Evolutionary conservation across 768 basidiomycete species (phyloP).

Genomic region (Auriscalpium vulgare): DNA sequence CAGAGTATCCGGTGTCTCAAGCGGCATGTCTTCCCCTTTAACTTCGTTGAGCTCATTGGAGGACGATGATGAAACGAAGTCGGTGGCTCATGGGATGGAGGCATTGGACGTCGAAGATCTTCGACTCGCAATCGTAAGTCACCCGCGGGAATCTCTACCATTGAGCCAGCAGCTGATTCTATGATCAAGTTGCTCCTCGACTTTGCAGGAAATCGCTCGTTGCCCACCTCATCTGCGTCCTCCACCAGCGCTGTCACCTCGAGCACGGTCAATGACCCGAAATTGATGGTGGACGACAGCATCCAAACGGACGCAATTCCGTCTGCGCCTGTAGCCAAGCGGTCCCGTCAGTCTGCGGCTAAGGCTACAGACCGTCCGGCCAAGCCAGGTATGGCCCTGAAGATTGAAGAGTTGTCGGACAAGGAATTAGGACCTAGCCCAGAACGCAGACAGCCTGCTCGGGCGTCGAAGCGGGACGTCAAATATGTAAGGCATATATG

Average conservation of each 20-base stretch:
- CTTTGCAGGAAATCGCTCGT: background rate
- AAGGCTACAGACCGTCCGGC: too few species aligned
- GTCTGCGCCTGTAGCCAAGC: too few species aligned
- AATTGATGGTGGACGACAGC: too few species aligned
- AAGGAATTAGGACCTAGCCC: background rate
- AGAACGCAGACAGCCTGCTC: constrained; percentile 13
- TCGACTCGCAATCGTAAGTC: constrained; percentile 11
- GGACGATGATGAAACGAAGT: constrained; percentile 4
- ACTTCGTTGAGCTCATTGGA: constrained; percentile 18
- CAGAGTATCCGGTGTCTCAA: background rate
- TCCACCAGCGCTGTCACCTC: too few species aligned
- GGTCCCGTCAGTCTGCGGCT: too few species aligned
- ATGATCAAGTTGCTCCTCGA: background rate
- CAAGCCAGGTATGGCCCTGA: too few species aligned
- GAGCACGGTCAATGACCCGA: too few species aligned
- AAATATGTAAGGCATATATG: constrained; percentile 7
- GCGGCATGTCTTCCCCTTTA: constrained; percentile 21
- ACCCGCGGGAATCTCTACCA: background rate
- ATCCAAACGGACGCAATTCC: too few species aligned
- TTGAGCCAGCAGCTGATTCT: background rate
- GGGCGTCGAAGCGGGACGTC: constrained; percentile 14
- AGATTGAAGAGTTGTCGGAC: too few species aligned
- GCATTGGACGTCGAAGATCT: constrained; percentile 12
- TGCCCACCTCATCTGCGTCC: too few species aligned
- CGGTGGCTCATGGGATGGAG: background rate